These are phyloP conservation scores for Anthracocystis setariae DNA, from an alignment of 1,284 basidiomycete species.

Conservation along the genomic window DNA sequence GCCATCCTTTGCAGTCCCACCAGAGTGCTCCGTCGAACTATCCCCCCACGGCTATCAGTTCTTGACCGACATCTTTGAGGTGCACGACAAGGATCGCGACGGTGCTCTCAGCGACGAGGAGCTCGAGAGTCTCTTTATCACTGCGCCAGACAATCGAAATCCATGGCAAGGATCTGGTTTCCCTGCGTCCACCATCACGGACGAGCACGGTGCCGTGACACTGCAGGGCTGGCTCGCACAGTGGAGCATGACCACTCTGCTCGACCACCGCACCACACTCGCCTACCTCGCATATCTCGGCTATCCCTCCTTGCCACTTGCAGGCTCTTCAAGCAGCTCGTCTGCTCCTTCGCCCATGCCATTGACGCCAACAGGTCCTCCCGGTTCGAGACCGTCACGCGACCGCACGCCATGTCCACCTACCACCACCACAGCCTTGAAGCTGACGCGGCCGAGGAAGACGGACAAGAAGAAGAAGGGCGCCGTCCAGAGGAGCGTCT, in stretches of 20 bases:
- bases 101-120: constrained; percentile 88
- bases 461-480: constrained; percentile 78
- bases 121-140: constrained; percentile 87
- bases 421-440: constrained; percentile 58
- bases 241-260: constrained; percentile 98
- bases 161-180: constrained; percentile 63
- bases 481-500: constrained; percentile 58
- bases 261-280: constrained; percentile 89
- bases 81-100: constrained; percentile 96
- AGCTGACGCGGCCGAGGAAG: constrained; percentile 71
- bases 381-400: constrained; percentile 40
- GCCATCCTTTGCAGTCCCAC: constrained; percentile 85
- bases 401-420: constrained; percentile 44
- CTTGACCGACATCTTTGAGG: constrained; percentile 95
- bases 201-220: constrained; percentile 89
- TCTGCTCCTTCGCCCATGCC: constrained; percentile 31
- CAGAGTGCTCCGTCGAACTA: constrained; percentile 93
- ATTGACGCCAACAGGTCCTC: constrained; percentile 25
- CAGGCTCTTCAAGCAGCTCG: constrained; percentile 29
- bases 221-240: constrained; percentile 97
- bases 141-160: constrained; percentile 76
- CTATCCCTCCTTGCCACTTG: constrained; percentile 72
- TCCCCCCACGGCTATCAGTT: constrained; percentile 94
- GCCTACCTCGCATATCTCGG: constrained; percentile 96
- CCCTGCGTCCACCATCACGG: constrained; percentile 83